Evolutionary conservation across 345 rosid species (phyloP).

Genomic region (Eucalyptus regnans): DNA sequence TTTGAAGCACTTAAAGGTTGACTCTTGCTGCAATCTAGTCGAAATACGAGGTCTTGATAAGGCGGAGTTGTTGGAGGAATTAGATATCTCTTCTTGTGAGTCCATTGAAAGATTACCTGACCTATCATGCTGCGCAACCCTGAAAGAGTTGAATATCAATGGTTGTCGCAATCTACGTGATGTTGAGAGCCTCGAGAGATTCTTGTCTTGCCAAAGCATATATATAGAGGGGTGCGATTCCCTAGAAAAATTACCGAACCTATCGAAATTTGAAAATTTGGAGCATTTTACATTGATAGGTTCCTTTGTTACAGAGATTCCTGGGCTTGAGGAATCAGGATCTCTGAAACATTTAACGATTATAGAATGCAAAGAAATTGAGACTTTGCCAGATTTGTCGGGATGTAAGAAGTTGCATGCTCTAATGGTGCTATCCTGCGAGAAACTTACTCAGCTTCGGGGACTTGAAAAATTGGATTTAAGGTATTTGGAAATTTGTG

Average conservation of each 20-base stretch:
- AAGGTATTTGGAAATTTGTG: background rate
- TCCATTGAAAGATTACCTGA: background rate
- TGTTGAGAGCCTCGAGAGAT: too few species aligned
- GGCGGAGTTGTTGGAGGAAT: background rate
- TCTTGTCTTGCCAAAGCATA: too few species aligned
- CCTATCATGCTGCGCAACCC: accelerated
- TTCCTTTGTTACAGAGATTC: too few species aligned
- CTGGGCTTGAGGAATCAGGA: too few species aligned
- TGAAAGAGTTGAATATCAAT: background rate
- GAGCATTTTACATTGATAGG: too few species aligned
- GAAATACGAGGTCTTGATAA: background rate
- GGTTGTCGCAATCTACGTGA: too few species aligned
- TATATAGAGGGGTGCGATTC: accelerated
- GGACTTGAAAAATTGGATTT: background rate
- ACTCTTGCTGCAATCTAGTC: accelerated
- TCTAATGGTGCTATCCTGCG: accelerated
- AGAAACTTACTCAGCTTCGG: background rate
- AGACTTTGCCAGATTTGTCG: background rate
- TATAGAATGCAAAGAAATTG: too few species aligned
- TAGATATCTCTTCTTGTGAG: background rate
- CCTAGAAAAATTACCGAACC: background rate
- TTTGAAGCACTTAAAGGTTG: background rate
- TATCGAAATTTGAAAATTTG: background rate
- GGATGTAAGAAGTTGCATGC: background rate
- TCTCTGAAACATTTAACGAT: too few species aligned